Evolutionary conservation across 495 filamentous ascomycete species (phyloP).

Genomic region (Podospora comata): DNA sequence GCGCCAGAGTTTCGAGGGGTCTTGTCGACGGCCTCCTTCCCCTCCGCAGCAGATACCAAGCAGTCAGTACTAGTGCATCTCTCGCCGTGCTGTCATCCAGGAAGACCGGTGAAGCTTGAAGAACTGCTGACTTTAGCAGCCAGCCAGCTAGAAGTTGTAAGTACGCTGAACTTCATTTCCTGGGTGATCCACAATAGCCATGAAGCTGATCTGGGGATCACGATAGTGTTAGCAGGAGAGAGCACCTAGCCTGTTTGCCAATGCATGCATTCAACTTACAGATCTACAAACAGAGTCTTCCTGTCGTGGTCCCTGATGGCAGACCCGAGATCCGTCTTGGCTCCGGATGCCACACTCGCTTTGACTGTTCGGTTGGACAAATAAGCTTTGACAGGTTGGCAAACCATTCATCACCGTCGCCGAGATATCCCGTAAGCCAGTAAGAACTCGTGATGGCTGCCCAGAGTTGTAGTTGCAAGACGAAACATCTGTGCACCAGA

Average conservation of each 20-base stretch:
- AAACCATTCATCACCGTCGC: neutral
- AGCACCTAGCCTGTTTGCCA: neutral
- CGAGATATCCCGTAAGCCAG: neutral
- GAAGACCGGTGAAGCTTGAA: neutral
- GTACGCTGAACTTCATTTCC: neutral
- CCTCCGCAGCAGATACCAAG: neutral
- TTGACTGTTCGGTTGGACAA: neutral
- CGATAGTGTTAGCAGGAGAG: neutral
- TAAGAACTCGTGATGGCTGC: neutral
- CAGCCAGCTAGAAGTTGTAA: neutral
- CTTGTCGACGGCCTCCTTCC: neutral
- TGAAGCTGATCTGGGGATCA: neutral
- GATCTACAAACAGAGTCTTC: neutral
- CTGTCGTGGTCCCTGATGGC: neutral
- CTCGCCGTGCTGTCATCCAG: neutral
- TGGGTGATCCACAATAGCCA: neutral
- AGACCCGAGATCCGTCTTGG: conserved; percentile 3
- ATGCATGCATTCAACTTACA: neutral
- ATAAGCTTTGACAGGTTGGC: neutral
- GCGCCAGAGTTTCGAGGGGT: neutral
- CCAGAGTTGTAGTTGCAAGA: neutral
- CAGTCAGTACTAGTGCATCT: neutral
- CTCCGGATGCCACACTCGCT: neutral
- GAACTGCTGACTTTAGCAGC: neutral
- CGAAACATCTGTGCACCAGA: conserved; percentile 6